Evolutionary conservation across 2,329 filamentous ascomycete genomes (phyloP), one percentile per base, ranked within the genome.

Genomic region (Balansia obtecta): DNA sequence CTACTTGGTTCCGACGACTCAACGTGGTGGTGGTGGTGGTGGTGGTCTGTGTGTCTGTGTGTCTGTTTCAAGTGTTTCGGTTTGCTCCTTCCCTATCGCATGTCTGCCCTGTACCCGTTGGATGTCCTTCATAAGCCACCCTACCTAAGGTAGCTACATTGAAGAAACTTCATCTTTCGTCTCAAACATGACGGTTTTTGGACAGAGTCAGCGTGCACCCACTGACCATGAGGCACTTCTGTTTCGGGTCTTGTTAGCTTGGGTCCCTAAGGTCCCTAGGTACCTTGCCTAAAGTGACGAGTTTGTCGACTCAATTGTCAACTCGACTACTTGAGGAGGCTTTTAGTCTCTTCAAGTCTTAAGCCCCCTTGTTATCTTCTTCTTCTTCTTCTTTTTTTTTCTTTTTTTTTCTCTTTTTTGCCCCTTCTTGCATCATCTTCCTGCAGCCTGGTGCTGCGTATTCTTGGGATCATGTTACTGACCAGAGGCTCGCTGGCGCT

Each of bases 381-480:
- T 40, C 12, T 50, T 34, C 42, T 30, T 48, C 4, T 10, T 13
- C 37, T 13, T 38, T 22, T 9, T 42, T 20, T 37, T 37, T 42
- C 15, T 45, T 37, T 43, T n/a, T 49, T 37, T 43, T 30, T 41
- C 6, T 18, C 20, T 16, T 22, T 8, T 18, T 9, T 15, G 30
- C 15, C 40, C 5, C 22, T 49, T 42, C 2, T n/a, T 20, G 39
- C 15, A 15, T 44, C 20, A 15, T 45, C 20, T 44, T 30, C 49
- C 44, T 30, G 51, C 43, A 45, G 44, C 33, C 40, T 48, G 50
- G 45, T 42, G 51, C 52, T 52, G 49, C 45, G 18, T 41, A 39
- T 46, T 20, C 51, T 48, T 42, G 46, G 46, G 53, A 55, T 50
- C 43, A 65, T 65, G 63, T 40, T 61, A 27, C 48, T 61, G 47